These are phyloP conservation scores for Pyricularia sp. DNA, from an alignment of 2,329 filamentous ascomycete species.

Conservation along the genomic window DNA sequence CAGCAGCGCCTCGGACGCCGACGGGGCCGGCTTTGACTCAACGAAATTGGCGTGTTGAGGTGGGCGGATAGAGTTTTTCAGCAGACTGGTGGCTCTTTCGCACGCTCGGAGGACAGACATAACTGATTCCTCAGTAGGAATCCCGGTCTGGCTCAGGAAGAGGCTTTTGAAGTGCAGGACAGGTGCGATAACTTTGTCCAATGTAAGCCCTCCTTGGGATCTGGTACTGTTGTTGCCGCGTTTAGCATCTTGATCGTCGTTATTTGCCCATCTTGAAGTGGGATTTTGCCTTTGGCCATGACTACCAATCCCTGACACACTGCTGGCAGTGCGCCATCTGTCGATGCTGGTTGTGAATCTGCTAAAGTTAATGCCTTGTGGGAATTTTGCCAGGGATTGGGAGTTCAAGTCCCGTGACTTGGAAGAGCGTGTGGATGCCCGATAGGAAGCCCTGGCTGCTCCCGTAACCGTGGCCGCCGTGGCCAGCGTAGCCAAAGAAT, in stretches of 20 bases:
- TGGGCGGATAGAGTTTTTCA: slow-evolving; percentile 24
- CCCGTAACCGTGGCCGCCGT: not conserved
- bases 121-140: slow-evolving; percentile 34
- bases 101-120: slow-evolving; percentile 34
- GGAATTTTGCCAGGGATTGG: not conserved
- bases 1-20: slow-evolving; percentile 44
- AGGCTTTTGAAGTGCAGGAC: slow-evolving; percentile 32
- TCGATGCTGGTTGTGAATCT: slow-evolving; percentile 3
- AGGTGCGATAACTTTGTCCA: slow-evolving; percentile 28
- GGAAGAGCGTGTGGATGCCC: not conserved
- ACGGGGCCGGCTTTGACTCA: slow-evolving; percentile 30
- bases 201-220: slow-evolving; percentile 18
- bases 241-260: not conserved
- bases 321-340: slow-evolving; percentile 4
- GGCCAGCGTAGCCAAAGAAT: slow-evolving; percentile 11
- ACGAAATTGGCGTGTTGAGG: slow-evolving; percentile 27
- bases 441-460: not conserved
- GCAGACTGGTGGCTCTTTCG: slow-evolving; percentile 29
- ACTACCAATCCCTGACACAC: not conserved
- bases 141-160: slow-evolving; percentile 33
- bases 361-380: not conserved
- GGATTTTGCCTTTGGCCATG: slow-evolving; percentile 6
- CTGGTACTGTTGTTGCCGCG: slow-evolving; percentile 4
- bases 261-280: slow-evolving; percentile 1
- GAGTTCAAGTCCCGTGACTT: not conserved